Conservation (phyloP, 345 rosid genomes). For the Eucalyptus urophylla region DNA sequence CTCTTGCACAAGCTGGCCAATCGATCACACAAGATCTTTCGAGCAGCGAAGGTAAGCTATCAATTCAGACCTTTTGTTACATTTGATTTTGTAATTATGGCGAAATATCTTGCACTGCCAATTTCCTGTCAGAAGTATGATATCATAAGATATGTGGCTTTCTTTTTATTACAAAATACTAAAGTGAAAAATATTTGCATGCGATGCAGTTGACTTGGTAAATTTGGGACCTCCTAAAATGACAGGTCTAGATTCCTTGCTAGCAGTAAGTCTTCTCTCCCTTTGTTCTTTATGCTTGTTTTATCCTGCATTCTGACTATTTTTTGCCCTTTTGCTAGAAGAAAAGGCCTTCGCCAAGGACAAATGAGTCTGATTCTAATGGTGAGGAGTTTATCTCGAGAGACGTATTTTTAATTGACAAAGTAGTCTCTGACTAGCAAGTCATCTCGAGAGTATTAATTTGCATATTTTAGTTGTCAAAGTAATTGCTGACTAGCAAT, state of each 20-base stretch:
- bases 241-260: constrained; percentile 57
- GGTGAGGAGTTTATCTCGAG: constrained; percentile 20
- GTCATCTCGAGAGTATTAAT: background rate
- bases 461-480: background rate
- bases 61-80: background rate
- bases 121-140: background rate
- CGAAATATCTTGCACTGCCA: background rate
- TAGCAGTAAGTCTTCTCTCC: constrained; percentile 27
- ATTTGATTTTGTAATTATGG: background rate
- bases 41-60: constrained; percentile 19
- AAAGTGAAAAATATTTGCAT: background rate
- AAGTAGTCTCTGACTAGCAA: background rate
- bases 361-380: constrained; percentile 28
- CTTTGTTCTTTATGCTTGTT: background rate
- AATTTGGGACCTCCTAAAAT: constrained; percentile 52
- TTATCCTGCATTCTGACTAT: background rate
- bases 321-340: constrained; percentile 19
- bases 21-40: constrained; percentile 44
- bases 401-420: background rate
- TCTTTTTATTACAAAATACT: background rate
- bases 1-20: constrained; percentile 59
- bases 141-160: background rate
- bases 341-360: constrained; percentile 40
- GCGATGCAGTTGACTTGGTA: constrained; percentile 44
- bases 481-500: background rate